Conservation (phyloP, 345 rosid species). For the Streptanthus diversifolius region DNA sequence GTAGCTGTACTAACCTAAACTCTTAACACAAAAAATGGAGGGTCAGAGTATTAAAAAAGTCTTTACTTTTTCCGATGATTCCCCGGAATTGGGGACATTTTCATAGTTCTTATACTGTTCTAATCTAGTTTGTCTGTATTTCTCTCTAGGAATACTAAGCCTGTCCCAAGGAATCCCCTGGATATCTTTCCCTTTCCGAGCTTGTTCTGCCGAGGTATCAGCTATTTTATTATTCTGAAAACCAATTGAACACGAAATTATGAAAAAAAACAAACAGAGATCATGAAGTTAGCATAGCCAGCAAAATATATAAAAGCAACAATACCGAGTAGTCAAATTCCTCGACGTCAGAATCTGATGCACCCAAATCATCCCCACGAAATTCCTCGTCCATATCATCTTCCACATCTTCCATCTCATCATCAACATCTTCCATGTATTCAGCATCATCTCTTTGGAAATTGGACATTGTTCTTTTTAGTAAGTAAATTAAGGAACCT, state of each 20-base stretch:
- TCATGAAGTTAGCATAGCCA: slow-evolving; percentile 35
- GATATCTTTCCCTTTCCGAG: slow-evolving; percentile 85
- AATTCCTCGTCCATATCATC: slow-evolving; percentile 57
- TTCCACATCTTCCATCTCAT: slow-evolving; percentile 59
- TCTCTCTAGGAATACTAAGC: slow-evolving; percentile 77
- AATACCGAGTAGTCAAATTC: slow-evolving; percentile 52
- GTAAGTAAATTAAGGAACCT: slow-evolving; percentile 14
- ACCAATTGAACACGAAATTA: not conserved
- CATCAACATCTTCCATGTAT: slow-evolving; percentile 60
- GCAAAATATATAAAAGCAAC: slow-evolving; percentile 23
- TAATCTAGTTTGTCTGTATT: slow-evolving; percentile 83
- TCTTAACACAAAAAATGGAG: not conserved
- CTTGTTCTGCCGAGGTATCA: slow-evolving; percentile 81
- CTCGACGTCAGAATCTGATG: slow-evolving; percentile 70
- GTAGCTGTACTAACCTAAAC: not conserved
- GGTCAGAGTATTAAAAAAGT: not conserved
- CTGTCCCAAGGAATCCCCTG: slow-evolving; percentile 99
- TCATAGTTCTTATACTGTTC: slow-evolving; percentile 96
- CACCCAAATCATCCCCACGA: slow-evolving; percentile 43
- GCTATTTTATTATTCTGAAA: slow-evolving; percentile 54
- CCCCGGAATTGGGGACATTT: slow-evolving; percentile 74
- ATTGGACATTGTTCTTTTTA: slow-evolving; percentile 43
- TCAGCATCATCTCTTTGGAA: slow-evolving; percentile 59
- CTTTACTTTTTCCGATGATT: slow-evolving; percentile 56
- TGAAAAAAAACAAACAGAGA: slow-evolving; percentile 8